Base-by-base conservation (phyloP, 768 basidiomycete genomes). In the Boletellus sp. region DNA sequence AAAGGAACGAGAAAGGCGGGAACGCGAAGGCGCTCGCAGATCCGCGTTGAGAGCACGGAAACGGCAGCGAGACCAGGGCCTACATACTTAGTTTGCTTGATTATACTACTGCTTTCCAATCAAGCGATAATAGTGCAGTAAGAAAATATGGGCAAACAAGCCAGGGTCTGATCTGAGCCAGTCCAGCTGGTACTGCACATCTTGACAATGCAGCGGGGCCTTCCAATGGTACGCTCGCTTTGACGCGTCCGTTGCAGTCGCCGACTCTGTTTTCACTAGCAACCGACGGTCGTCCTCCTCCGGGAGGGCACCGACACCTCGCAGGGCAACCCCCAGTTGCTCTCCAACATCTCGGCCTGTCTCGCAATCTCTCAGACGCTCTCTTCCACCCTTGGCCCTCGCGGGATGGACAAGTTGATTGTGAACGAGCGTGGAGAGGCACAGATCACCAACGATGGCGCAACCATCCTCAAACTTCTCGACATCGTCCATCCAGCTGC, bases 371-470 rank as follows among this genome's bases (percentile, higher is more conserved):
- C 94, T 41, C 83, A 92, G 65, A 97, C 92, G 2, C 81, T 99
- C 47, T 79, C 96, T 19, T 93, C 82, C 48, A 98, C 96, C 28
- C 83, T 99, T n/a, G 96, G 96, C 13, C 96, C 96, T 8, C 78
- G 96, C 52, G 96, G 96, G 55, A 98, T 99, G 96, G 96, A 99
- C 70, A 98, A 97, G 68, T 77, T 98, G 39, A 96, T 96, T 58
- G 95, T 97, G 2, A 86, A 86, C 53, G 87, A 90, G 51, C 83
- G 94, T 49, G 95, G 96, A 43, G 88, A 94, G 53, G 93, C 96
- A 9, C 95, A 96, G 74, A 99, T 99, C 65, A 98, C 96, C 19
- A 99, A 99, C 70, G 96, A 99, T 80, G 96, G 96, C 51, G 96
- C 96, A 32, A 99, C 96, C 53, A 96, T 99, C 66, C 78, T 99